phyloP scores from a whole-genome alignment of 176 grass and related monocot genomes.

The Urochloa ruziziensis region DNA sequence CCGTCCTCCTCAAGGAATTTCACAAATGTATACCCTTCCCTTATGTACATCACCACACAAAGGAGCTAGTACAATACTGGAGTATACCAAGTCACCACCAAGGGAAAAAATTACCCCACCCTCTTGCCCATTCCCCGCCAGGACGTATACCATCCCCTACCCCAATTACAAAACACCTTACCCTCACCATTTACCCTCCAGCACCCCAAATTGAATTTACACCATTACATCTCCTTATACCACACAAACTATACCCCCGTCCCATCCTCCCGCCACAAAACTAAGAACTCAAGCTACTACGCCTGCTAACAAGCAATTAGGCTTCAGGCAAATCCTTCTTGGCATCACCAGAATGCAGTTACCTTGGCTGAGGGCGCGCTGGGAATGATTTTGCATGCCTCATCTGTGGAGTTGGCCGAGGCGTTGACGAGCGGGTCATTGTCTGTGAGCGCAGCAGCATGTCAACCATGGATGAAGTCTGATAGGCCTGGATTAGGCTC shows the following conservation, averaged over 20 bases:
- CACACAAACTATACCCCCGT: slow-evolving; percentile 44
- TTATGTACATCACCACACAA: slow-evolving; percentile 57
- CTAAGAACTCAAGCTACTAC: slow-evolving; percentile 17
- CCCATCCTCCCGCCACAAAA: slow-evolving; percentile 31
- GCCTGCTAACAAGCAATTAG: slow-evolving; percentile 1
- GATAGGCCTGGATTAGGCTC: slow-evolving; percentile 76
- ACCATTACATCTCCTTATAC: slow-evolving; percentile 47
- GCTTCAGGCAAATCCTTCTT: slow-evolving; percentile 24
- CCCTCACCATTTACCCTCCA: slow-evolving; percentile 37
- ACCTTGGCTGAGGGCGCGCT: slow-evolving; percentile 62
- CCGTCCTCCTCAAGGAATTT: slow-evolving; percentile 33
- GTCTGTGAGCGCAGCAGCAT: slow-evolving; percentile 87
- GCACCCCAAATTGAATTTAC: slow-evolving; percentile 57
- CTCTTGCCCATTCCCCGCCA: slow-evolving; percentile 25
- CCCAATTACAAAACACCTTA: slow-evolving; percentile 39
- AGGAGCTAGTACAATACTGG: slow-evolving; percentile 45
- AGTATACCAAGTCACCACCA: slow-evolving; percentile 56
- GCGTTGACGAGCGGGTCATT: slow-evolving; percentile 39
- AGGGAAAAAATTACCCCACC: slow-evolving; percentile 14
- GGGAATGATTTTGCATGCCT: slow-evolving; percentile 79
- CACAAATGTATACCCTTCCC: slow-evolving; percentile 55
- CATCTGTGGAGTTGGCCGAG: slow-evolving; percentile 41
- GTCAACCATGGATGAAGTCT: slow-evolving; percentile 82
- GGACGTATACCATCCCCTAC: slow-evolving; percentile 29
- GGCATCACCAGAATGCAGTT: slow-evolving; percentile 3